Conservation (phyloP, 106 monocot genomes). For the Iris macrosiphon region DNA sequence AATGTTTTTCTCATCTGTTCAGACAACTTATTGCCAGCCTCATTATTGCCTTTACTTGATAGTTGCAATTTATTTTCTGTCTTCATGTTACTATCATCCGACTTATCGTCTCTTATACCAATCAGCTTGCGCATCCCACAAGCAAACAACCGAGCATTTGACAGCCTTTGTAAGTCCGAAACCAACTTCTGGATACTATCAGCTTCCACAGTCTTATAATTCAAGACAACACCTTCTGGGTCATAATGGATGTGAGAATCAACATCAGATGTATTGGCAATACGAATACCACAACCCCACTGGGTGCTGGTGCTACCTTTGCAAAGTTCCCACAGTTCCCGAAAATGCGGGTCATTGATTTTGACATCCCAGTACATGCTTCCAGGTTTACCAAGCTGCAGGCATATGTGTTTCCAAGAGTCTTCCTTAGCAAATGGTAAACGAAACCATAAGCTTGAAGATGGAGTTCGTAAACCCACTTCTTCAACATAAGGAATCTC, state of each 20-base stretch:
- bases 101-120: constrained; percentile 59
- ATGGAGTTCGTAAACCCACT: constrained; percentile 54
- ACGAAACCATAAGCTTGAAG: constrained; percentile 81
- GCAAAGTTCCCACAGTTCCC: constrained; percentile 81
- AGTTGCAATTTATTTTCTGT: constrained; percentile 32
- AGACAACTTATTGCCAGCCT: constrained; percentile 46
- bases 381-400: constrained; percentile 89
- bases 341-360: constrained; percentile 85
- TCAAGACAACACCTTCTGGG: constrained; percentile 73
- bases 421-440: constrained; percentile 78
- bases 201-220: constrained; percentile 66
- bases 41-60: constrained; percentile 28
- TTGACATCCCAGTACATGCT: constrained; percentile 96
- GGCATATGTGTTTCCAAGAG: constrained; percentile 82
- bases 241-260: constrained; percentile 92
- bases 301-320: constrained; percentile 56
- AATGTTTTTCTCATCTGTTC: constrained; percentile 82
- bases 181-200: constrained; percentile 82
- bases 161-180: constrained; percentile 79
- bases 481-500: constrained; percentile 97
- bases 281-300: constrained; percentile 77
- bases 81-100: constrained; percentile 34
- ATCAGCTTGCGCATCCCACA: constrained; percentile 83
- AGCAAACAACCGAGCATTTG: constrained; percentile 82
- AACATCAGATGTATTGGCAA: constrained; percentile 90